Conservation (phyloP, 768 basidiomycete species). For the Pulveroboletus ravenelii region DNA sequence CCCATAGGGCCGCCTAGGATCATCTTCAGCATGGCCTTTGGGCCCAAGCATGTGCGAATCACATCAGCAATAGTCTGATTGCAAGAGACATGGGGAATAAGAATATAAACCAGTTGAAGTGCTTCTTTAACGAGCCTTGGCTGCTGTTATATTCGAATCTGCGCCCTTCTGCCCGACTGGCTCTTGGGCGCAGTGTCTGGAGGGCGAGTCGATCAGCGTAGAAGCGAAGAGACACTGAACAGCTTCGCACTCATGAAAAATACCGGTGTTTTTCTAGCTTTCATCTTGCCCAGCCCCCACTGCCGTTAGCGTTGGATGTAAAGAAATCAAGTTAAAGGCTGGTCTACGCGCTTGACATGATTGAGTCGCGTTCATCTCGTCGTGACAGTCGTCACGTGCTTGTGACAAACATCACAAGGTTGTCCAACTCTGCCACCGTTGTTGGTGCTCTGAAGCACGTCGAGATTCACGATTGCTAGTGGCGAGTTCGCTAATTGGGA, state of each 20-base stretch:
- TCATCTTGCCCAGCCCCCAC: constrained; percentile 15
- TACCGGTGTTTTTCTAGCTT: constrained; percentile 62
- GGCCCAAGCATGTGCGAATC: constrained; percentile 93
- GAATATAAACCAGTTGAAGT: not conserved
- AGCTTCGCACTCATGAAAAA: constrained; percentile 71
- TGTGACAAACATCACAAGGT: too few species aligned
- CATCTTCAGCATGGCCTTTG: constrained; percentile 99
- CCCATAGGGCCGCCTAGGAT: constrained; percentile 95
- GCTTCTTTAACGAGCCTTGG: constrained; percentile 58
- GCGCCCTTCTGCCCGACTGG: constrained; percentile 91
- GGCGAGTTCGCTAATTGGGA: too few species aligned
- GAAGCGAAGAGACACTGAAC: not conserved
- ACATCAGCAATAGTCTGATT: constrained; percentile 93
- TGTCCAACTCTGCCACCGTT: too few species aligned
- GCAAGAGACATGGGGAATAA: not conserved
- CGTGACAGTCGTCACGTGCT: too few species aligned
- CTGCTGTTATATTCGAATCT: constrained; percentile 94
- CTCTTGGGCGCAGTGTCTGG: constrained; percentile 90
- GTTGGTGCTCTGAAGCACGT: too few species aligned
- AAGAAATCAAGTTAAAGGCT: constrained; percentile 5
- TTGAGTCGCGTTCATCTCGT: too few species aligned
- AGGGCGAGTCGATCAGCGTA: not conserved
- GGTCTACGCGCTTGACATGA: too few species aligned
- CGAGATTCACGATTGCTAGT: too few species aligned
- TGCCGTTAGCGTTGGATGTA: not conserved